Base-by-base conservation (phyloP, 2,329 filamentous ascomycete species). In the Ophiostoma populinum region DNA sequence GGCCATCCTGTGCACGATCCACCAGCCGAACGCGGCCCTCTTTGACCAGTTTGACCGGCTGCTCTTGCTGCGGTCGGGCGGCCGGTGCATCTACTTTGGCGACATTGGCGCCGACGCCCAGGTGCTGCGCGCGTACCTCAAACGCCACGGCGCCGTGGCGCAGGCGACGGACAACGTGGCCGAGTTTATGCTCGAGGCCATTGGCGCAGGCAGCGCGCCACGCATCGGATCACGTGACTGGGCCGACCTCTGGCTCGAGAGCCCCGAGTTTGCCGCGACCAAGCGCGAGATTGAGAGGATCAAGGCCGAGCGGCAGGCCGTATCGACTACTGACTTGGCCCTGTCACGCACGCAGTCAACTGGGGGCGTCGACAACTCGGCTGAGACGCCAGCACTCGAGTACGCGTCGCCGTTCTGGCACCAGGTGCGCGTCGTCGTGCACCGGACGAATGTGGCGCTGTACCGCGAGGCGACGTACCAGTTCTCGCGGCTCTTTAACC, bases 1-100 rank as follows among this genome's bases (percentile, higher is more conserved):
- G 51, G 83, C 83, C 8, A 83, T 92, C 45, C 66, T 92, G 4
- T 92, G 82, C 57, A 92, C 85, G 0, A 92, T 92, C 43, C 85
- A 92, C 52, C 85, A 92, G 51, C 83, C 85, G 2, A 87, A 85
- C 44, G 80, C 80, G 12, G 75, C 80, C 0, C 63, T 92, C 0
- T 92, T 93, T 46, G 80, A 90, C 53, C 78, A 85, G 53, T 93
- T 92, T 44, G 83, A 92, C 50, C 70, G 82, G 10, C 65, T 93
- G 2, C 59, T 92, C 5, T 64, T 92, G 3, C 65, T 92, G 2
- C 73, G 87, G 54, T 67, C 70, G 26, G 83, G 83, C 40, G 83
- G 83, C 4, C 67, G 75, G 36, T 80, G 79, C 31, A 80, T 92
- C 33, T 92, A 92, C 58, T 87, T 90, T 48, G 82, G 82, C 15